A percentile compares a stretch with the other conserved stretches of the same genome.
Conservation (phyloP, 2,329 filamentous ascomycete species). For the Monilinia fructigena region DNA sequence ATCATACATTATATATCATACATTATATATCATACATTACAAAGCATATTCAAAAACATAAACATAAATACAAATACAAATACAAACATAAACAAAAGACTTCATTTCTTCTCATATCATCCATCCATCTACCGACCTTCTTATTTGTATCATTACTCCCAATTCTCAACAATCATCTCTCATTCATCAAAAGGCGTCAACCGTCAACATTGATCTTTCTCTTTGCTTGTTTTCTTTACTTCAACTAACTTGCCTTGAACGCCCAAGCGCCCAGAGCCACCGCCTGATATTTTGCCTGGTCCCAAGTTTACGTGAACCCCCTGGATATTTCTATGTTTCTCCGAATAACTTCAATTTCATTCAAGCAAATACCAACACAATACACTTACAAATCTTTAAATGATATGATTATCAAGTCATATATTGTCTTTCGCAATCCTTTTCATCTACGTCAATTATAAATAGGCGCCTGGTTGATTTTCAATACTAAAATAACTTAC, state of each 20-base stretch:
- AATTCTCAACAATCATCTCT: too few relatives aligned
- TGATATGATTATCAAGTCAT: slow-evolving; percentile 4
- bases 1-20: too few relatives aligned
- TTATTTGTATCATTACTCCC: too few relatives aligned
- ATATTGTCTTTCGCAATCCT: slow-evolving; percentile 3
- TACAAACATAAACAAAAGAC: too few relatives aligned
- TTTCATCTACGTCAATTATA: background rate
- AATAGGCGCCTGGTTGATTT: slow-evolving; percentile 2
- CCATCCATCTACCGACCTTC: too few relatives aligned
- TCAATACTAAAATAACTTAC: slow-evolving; percentile 16
- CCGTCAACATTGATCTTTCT: too few relatives aligned
- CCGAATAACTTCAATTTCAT: slow-evolving; percentile 24
- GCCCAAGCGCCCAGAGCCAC: slow-evolving; percentile 17
- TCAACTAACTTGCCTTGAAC: too few relatives aligned
- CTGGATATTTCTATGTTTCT: slow-evolving; percentile 22
- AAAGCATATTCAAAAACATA: too few relatives aligned
- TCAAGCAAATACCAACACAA: slow-evolving; percentile 7
- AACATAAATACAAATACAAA: too few relatives aligned
- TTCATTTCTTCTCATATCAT: too few relatives aligned
- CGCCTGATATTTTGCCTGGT: slow-evolving; percentile 13
- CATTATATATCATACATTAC: too few relatives aligned
- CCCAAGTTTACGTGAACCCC: slow-evolving; percentile 9
- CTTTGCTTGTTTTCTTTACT: background rate
- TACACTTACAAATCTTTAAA: slow-evolving; percentile 5
- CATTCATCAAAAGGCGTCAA: too few relatives aligned